Evolutionary conservation across 352 stramenopile genomes (phyloP).

Genomic region (Phytophthora tentaculata): DNA sequence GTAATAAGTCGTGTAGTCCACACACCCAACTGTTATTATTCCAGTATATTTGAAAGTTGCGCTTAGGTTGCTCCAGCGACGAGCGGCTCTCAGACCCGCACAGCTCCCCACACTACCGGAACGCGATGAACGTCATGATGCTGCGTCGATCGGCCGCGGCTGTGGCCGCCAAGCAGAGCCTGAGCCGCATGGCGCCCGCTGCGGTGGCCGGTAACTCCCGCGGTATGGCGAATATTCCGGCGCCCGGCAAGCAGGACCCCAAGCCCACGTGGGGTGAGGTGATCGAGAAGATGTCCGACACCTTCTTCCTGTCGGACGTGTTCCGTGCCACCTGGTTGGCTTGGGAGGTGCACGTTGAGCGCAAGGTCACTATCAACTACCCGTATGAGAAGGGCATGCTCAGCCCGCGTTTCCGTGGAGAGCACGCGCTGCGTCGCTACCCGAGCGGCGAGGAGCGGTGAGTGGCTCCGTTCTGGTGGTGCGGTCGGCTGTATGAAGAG

Average conservation of each 20-base stretch:
- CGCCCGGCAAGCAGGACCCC: conserved; percentile 38
- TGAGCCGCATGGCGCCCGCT: conserved; percentile 19
- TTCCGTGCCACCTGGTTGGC: conserved; percentile 81
- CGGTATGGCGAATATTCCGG: conserved; percentile 41
- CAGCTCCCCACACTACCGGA: conserved; percentile 38
- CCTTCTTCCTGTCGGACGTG: conserved; percentile 87
- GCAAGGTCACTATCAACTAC: conserved; percentile 99
- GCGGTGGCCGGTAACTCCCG: conserved; percentile 23
- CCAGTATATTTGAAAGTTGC: conserved; percentile 3
- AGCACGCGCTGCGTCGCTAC: conserved; percentile 98
- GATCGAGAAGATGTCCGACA: conserved; percentile 82
- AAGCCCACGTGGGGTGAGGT: conserved; percentile 77
- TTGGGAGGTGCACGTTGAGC: conserved; percentile 84
- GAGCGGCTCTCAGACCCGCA: conserved; percentile 18
- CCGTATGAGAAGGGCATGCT: conserved; percentile 98
- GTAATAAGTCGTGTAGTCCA: not conserved
- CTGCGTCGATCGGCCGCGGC: conserved; percentile 65
- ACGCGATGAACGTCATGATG: conserved; percentile 55
- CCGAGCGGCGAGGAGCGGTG: conserved; percentile 98
- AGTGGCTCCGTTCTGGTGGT: conserved; percentile 34
- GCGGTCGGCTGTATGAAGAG: conserved; percentile 4
- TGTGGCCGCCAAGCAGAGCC: conserved; percentile 38
- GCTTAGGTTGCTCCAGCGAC: conserved; percentile 1
- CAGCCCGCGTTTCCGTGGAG: conserved; percentile 97
- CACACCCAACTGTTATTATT: not conserved